Conservation (phyloP, 257 asterid genomes). For the Penstemon eatonii region DNA sequence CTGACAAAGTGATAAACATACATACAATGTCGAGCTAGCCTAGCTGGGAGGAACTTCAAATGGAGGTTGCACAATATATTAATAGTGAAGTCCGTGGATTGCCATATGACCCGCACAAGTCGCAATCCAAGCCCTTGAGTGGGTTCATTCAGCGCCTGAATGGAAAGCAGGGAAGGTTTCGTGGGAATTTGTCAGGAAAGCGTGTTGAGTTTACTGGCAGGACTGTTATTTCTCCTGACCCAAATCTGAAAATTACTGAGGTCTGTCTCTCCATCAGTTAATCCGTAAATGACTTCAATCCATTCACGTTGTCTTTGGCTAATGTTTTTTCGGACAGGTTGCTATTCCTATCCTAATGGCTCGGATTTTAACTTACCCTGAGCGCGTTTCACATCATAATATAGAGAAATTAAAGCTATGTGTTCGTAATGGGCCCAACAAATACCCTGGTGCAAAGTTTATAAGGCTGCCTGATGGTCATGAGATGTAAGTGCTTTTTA, state of each 20-base stretch:
- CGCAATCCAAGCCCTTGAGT: conserved; percentile 52
- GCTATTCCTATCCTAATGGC: conserved; percentile 91
- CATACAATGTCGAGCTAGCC: conserved; percentile 39
- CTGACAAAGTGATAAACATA: conserved; percentile 18
- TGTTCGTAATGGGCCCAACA: conserved; percentile 87
- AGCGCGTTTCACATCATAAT: conserved; percentile 89
- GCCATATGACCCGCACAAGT: conserved; percentile 21
- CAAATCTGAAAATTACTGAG: conserved; percentile 86
- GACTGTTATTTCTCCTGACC: conserved; percentile 97
- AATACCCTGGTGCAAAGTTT: conserved; percentile 93
- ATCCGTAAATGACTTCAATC: conserved; percentile 6
- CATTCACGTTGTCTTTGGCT: conserved; percentile 19
- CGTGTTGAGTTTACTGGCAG: conserved; percentile 97
- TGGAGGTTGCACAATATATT: conserved; percentile 85
- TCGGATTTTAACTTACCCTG: conserved; percentile 78
- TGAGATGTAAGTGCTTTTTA: conserved; percentile 60
- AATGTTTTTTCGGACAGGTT: conserved; percentile 51
- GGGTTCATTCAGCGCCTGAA: conserved; percentile 96
- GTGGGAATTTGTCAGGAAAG: conserved; percentile 91
- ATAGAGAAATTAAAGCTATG: conserved; percentile 90
- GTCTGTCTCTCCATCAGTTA: conserved; percentile 36
- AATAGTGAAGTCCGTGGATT: conserved; percentile 75
- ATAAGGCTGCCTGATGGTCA: conserved; percentile 69
- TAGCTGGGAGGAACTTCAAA: conserved; percentile 69
- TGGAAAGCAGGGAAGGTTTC: conserved; percentile 94